Conservation (phyloP, 768 basidiomycete species). For the Collybiopsis confluens region DNA sequence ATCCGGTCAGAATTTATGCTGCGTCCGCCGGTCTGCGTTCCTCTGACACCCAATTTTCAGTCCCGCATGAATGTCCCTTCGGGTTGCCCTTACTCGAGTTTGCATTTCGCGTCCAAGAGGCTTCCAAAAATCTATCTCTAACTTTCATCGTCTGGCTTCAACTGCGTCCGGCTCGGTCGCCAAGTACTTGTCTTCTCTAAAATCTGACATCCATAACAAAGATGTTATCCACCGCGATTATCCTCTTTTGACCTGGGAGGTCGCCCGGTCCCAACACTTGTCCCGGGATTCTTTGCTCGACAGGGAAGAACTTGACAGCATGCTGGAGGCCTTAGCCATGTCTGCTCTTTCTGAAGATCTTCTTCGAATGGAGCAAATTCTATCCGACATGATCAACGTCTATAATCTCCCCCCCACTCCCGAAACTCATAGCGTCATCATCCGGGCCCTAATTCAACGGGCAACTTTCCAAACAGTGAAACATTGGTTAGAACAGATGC, state of each 20-base stretch:
- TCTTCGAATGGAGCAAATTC: slow-evolving; percentile 48
- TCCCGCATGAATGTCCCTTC: slow-evolving; percentile 63
- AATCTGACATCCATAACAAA: background rate
- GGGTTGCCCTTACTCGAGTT: slow-evolving; percentile 37
- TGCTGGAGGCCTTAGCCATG: slow-evolving; percentile 42
- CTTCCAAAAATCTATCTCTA: background rate
- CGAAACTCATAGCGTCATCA: slow-evolving; percentile 45
- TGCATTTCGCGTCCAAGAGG: slow-evolving; percentile 20
- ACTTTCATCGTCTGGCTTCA: background rate
- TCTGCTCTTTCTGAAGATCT: slow-evolving; percentile 53
- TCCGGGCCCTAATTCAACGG: slow-evolving; percentile 42
- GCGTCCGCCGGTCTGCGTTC: slow-evolving; percentile 10
- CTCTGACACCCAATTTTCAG: slow-evolving; percentile 13
- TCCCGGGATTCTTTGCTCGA: background rate
- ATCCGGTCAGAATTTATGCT: background rate
- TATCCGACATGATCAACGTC: slow-evolving; percentile 41
- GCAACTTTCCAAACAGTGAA: slow-evolving; percentile 40
- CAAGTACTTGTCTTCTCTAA: background rate
- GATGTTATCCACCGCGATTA: slow-evolving; percentile 8
- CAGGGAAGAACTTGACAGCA: slow-evolving; percentile 14
- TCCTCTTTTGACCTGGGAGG: slow-evolving; percentile 1
- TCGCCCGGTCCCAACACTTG: background rate
- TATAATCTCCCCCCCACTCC: slow-evolving; percentile 42
- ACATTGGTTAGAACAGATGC: slow-evolving; percentile 53
- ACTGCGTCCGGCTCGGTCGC: background rate